phyloP scores from a whole-genome alignment of 1,139 yeast species.

The Yamadazyma diospyri region DNA sequence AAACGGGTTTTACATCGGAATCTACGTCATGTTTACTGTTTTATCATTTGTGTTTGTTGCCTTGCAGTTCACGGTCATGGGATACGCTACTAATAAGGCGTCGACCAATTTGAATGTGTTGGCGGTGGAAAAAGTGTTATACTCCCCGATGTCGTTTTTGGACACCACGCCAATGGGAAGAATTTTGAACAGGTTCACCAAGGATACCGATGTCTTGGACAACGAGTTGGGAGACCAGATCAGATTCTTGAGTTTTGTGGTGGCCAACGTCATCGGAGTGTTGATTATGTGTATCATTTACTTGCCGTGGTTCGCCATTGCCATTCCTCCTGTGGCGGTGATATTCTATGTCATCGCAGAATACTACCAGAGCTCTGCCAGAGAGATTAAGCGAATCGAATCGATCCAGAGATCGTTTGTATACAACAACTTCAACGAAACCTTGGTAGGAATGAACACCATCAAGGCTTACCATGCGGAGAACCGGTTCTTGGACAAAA shows the following conservation, averaged over 20 bases:
- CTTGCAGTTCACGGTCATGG: slow-evolving; percentile 43
- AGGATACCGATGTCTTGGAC: slow-evolving; percentile 83
- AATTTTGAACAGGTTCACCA: slow-evolving; percentile 62
- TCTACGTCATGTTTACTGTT: slow-evolving; percentile 58
- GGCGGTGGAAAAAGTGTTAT: slow-evolving; percentile 63
- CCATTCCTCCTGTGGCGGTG: slow-evolving; percentile 20
- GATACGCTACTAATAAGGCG: slow-evolving; percentile 49
- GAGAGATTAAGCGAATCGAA: slow-evolving; percentile 82
- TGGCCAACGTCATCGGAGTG: slow-evolving; percentile 60
- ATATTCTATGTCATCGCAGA: slow-evolving; percentile 37
- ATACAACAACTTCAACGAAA: slow-evolving; percentile 74
- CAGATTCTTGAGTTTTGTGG: slow-evolving; percentile 43
- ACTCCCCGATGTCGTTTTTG: slow-evolving; percentile 56
- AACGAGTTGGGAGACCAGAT: slow-evolving; percentile 67
- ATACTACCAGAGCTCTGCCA: slow-evolving; percentile 64
- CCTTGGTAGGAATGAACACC: slow-evolving; percentile 67
- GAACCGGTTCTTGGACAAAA: slow-evolving; percentile 47
- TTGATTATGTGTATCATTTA: slow-evolving; percentile 66
- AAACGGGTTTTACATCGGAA: slow-evolving; percentile 65
- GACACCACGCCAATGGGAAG: slow-evolving; percentile 66
- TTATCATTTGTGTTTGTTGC: slow-evolving; percentile 35
- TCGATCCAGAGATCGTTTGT: slow-evolving; percentile 74
- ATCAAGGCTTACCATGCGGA: slow-evolving; percentile 61
- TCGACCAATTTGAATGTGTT: slow-evolving; percentile 37
- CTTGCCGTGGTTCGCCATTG: slow-evolving; percentile 53